Conservation (phyloP, 2,329 filamentous ascomycete species). For the Mollisia scopiformis region DNA sequence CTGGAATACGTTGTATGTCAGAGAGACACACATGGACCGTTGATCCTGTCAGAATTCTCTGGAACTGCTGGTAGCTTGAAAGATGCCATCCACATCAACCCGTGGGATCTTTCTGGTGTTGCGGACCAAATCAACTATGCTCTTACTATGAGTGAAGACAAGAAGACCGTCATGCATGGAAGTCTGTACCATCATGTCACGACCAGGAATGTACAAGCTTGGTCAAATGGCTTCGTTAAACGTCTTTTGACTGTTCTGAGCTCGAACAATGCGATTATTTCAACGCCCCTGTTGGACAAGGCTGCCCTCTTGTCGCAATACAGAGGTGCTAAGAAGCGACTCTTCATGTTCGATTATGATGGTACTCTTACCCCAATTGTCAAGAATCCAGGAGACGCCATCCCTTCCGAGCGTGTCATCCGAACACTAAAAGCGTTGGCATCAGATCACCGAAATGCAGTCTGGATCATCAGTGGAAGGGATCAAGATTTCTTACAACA, state of each 20-base stretch:
- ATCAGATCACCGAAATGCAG: constrained; percentile 77
- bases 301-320: constrained; percentile 74
- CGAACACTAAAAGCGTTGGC: constrained; percentile 79
- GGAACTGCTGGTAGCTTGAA: constrained; percentile 86
- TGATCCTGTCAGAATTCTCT: constrained; percentile 96
- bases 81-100: constrained; percentile 93
- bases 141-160: constrained; percentile 71
- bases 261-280: constrained; percentile 72
- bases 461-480: constrained; percentile 98
- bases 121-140: constrained; percentile 82
- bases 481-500: constrained; percentile 90
- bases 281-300: constrained; percentile 82
- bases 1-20: constrained; percentile 95
- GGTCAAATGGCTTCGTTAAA: constrained; percentile 80
- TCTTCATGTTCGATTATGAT: constrained; percentile 99
- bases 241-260: constrained; percentile 80
- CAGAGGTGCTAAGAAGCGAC: constrained; percentile 71
- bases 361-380: constrained; percentile 96
- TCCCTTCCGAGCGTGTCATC: constrained; percentile 83
- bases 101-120: constrained; percentile 87
- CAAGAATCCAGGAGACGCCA: constrained; percentile 83
- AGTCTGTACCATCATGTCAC: constrained; percentile 84
- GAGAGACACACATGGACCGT: constrained; percentile 79
- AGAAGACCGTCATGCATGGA: constrained; percentile 70
- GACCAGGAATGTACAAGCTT: constrained; percentile 82